phyloP scores from a whole-genome alignment of 768 basidiomycete species.

The Phanerochaete sordida region DNA sequence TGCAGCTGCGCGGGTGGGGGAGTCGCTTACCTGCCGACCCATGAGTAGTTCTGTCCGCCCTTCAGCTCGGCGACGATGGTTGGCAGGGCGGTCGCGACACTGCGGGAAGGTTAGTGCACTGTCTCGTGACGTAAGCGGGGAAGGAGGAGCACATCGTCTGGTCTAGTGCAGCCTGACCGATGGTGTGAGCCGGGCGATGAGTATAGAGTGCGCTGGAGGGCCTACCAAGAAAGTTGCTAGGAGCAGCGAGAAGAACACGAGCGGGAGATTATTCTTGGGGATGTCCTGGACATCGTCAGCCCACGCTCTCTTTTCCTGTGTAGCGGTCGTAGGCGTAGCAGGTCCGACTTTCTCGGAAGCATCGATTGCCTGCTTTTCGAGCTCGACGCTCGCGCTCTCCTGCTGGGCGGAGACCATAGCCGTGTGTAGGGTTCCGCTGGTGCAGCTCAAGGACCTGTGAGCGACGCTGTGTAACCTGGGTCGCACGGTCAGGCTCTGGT shows the following conservation, averaged over 20 bases:
- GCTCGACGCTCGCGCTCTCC: not conserved
- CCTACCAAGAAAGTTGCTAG: constrained; percentile 29
- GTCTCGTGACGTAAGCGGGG: not conserved
- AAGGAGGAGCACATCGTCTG: constrained; percentile 39
- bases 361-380: not conserved
- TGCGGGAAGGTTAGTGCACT: not conserved
- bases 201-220: constrained; percentile 6
- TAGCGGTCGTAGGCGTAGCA: not conserved
- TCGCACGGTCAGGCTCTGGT: not conserved
- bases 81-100: constrained; percentile 70
- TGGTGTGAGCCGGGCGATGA: not conserved
- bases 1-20: too few relatives aligned
- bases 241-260: constrained; percentile 41
- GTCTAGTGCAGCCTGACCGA: constrained; percentile 46
- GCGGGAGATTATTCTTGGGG: constrained; percentile 34
- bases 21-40: constrained; percentile 64
- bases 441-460: not conserved
- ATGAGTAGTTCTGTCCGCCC: constrained; percentile 61
- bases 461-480: not conserved
- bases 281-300: constrained; percentile 31
- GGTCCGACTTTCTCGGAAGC: not conserved
- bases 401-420: not conserved
- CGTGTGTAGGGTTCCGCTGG: not conserved
- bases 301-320: constrained; percentile 26
- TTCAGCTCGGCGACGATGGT: constrained; percentile 67